Conservation (phyloP, 2,329 filamentous ascomycete genomes). For the Ophiostoma pallidulum region DNA sequence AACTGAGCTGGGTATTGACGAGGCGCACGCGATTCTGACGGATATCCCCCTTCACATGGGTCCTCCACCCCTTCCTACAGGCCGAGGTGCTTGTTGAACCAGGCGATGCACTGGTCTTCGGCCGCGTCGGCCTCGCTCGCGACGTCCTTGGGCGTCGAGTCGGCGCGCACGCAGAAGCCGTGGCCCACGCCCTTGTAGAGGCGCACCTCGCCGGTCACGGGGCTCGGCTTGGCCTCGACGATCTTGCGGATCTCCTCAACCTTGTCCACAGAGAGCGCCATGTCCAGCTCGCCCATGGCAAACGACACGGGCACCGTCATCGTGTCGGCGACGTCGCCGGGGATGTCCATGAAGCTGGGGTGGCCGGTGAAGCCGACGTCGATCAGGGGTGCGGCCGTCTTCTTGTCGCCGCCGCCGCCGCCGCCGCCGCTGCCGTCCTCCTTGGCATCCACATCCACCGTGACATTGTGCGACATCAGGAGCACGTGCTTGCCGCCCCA, state of each 20-base stretch:
- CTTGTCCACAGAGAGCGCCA: constrained; percentile 26
- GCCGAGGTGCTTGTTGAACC: constrained; percentile 22
- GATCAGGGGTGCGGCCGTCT: constrained; percentile 30
- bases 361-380: constrained; percentile 45
- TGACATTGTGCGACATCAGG: constrained; percentile 31
- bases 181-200: constrained; percentile 32
- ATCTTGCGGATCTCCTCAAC: constrained; percentile 26
- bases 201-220: constrained; percentile 26
- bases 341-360: constrained; percentile 38
- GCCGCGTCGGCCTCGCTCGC: constrained; percentile 22
- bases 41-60: too few species aligned
- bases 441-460: too few species aligned
- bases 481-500: constrained; percentile 51
- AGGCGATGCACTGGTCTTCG: constrained; percentile 26
- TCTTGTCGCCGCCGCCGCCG: too few species aligned
- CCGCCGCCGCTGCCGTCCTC: too few species aligned
- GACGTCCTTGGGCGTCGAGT: constrained; percentile 19
- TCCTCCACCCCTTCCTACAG: background rate
- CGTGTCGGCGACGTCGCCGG: constrained; percentile 37
- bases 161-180: constrained; percentile 32
- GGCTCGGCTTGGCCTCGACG: constrained; percentile 25
- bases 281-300: constrained; percentile 37
- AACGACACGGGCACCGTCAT: constrained; percentile 36
- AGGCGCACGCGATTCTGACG: too few species aligned
- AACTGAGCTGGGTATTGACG: too few species aligned